A percentile compares a stretch with the other conserved stretches of the same genome.
Conservation (phyloP, 2,329 filamentous ascomycete species). For the Calonectria leucothoes region DNA sequence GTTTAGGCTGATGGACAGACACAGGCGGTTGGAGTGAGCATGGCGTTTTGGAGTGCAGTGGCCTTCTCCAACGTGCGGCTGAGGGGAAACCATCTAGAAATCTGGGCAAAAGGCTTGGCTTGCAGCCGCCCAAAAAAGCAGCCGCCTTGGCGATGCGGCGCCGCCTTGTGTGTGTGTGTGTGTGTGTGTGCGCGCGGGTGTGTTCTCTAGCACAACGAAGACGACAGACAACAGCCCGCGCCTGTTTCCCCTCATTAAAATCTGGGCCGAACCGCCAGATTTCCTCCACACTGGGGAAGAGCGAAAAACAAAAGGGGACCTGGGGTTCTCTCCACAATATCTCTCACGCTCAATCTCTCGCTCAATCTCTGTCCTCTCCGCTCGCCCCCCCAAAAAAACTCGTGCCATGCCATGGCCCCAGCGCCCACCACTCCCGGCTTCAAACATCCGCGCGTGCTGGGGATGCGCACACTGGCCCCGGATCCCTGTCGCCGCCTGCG, state of each 20-base stretch:
- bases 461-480: too few relatives aligned
- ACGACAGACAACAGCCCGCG: too few relatives aligned
- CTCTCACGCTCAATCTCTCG: not conserved
- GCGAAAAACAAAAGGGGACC: not conserved
- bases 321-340: not conserved
- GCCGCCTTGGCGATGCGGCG: too few relatives aligned
- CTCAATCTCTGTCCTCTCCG: not conserved
- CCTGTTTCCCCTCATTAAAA: not conserved
- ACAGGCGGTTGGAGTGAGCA: not conserved
- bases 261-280: not conserved
- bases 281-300: not conserved
- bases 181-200: too few relatives aligned
- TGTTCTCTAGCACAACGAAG: not conserved
- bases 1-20: not conserved
- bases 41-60: not conserved
- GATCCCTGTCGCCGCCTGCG: constrained; percentile 25
- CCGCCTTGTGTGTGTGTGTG: too few relatives aligned
- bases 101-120: constrained; percentile 2
- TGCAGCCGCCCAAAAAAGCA: not conserved
- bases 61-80: not conserved
- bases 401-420: not conserved
- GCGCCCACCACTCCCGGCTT: constrained; percentile 31
- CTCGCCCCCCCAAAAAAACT: not conserved
- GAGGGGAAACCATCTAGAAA: constrained; percentile 1
- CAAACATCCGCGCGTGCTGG: constrained; percentile 10